Evolutionary conservation across 1,284 basidiomycete genomes (phyloP), one percentile per base, ranked within the genome.

Genomic region (Pseudozyma hubeiensis): DNA sequence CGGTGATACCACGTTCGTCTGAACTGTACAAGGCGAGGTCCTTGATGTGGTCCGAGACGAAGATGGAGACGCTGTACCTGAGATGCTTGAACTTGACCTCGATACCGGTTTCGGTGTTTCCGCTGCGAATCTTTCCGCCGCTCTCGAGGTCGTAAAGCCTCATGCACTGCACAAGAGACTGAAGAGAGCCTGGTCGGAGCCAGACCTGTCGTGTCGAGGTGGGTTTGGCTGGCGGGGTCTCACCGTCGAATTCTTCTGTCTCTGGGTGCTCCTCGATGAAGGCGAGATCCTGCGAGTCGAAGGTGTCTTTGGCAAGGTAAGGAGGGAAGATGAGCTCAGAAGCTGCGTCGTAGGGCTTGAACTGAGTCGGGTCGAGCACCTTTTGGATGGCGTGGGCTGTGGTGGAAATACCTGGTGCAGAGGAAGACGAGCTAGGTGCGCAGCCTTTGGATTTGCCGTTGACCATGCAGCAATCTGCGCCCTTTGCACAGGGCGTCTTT

Each of bases 281-380:
- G 53, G 66, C 75, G 19, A 80, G 52, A 31, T 80, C 75, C 43
- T 80, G 71, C 16, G 54, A 17, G 50, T 80, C 78, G n/a, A 65
- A 81, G 11, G 63, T 29, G 46, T 78, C 68, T 45, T 80, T 81
- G 16, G 60, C 53, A 14, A 85, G 75, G 39, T 71, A 81, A 1
- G 85, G 79, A 7, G 85, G 85, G 69, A 80, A 85, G 64, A 85
- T 84, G 59, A 84, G 79, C 49, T 85, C 85, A 29, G 66, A 78
- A 8, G 70, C 67, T 9, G 82, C 78, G 13, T 75, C 71, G 64
- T 85, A 85, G 4, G 83, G 76, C 58, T 72, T 71, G 62, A 75
- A 75, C 8, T 64, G 54, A 14, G 39, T 35, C 2, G 61, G 56
- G 40, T 75, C 73, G 29, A 75, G 61, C 17, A 60, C 68, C 56